Evolutionary conservation across 2,329 filamentous ascomycete species (phyloP).

Genomic region (Pyrenophora seminiperda): DNA sequence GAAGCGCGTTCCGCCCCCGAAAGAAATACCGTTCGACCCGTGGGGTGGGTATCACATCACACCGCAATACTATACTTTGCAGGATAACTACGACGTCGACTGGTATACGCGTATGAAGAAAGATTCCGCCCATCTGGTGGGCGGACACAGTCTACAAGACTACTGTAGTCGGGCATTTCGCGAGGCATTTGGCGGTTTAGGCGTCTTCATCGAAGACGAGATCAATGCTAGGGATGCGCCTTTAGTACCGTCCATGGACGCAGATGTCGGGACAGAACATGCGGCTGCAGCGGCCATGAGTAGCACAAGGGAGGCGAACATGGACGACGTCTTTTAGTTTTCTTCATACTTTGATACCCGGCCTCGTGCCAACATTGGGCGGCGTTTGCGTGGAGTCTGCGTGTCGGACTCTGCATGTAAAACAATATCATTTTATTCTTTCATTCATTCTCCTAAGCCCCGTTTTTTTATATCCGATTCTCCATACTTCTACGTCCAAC

Average conservation of each 20-base stretch:
- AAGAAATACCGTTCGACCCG: constrained; percentile 82
- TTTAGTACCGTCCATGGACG: constrained; percentile 41
- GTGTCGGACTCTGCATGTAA: not conserved
- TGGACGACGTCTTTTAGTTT: constrained; percentile 51
- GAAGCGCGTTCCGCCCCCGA: constrained; percentile 63
- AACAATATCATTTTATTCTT: not conserved
- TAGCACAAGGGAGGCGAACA: constrained; percentile 61
- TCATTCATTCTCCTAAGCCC: not conserved
- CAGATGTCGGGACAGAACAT: constrained; percentile 40
- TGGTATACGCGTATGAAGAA: constrained; percentile 71
- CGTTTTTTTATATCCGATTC: constrained; percentile 11
- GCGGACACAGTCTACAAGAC: constrained; percentile 82
- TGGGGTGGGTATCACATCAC: constrained; percentile 76
- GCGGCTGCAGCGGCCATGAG: constrained; percentile 58
- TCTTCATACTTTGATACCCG: constrained; percentile 43
- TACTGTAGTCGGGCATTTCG: constrained; percentile 82
- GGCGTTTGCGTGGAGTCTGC: constrained; percentile 25
- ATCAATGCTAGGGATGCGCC: constrained; percentile 47
- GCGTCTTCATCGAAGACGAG: constrained; percentile 85
- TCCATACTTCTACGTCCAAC: constrained; percentile 22
- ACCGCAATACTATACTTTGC: constrained; percentile 69
- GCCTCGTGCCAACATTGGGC: constrained; percentile 33
- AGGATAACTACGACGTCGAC: constrained; percentile 73
- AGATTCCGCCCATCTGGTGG: constrained; percentile 70
- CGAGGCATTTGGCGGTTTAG: constrained; percentile 88